phyloP scores from a whole-genome alignment of 2,329 filamentous ascomycete species.

The Paecilomyces niveus region DNA sequence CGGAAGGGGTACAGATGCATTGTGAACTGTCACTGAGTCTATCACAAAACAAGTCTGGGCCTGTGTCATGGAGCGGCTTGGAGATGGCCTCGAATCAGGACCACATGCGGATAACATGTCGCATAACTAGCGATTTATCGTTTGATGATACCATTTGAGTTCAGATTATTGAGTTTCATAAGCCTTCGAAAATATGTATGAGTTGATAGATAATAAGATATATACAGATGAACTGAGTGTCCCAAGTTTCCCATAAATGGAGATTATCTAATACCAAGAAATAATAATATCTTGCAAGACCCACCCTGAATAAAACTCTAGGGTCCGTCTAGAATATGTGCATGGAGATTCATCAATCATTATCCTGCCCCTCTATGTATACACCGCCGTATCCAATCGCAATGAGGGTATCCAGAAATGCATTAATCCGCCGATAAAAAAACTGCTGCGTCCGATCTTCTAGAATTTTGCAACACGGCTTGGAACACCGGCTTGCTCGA shows the following conservation, averaged over 20 bases:
- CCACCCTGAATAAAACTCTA: not conserved
- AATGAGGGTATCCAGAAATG: not conserved
- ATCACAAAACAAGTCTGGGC: no score
- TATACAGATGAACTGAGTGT: not conserved
- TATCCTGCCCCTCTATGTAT: not conserved
- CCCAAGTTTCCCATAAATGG: not conserved
- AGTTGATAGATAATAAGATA: not conserved
- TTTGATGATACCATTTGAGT: not conserved
- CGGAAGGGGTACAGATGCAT: no score
- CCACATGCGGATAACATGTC: not conserved
- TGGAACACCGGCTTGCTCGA: constrained; percentile 33
- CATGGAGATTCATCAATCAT: not conserved
- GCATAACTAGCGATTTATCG: not conserved
- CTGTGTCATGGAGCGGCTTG: not conserved
- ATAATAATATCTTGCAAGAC: not conserved
- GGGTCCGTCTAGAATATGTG: not conserved
- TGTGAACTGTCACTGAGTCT: no score
- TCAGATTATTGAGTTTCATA: not conserved
- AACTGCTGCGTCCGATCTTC: not conserved
- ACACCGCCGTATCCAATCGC: not conserved
- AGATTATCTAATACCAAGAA: not conserved
- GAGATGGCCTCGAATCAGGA: not conserved
- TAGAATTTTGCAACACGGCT: constrained; percentile 11
- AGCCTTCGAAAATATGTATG: not conserved
- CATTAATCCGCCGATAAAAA: constrained; percentile 1